phyloP scores from a whole-genome alignment of 2,329 filamentous ascomycete species.

The Aspergillus quadrilineatus region DNA sequence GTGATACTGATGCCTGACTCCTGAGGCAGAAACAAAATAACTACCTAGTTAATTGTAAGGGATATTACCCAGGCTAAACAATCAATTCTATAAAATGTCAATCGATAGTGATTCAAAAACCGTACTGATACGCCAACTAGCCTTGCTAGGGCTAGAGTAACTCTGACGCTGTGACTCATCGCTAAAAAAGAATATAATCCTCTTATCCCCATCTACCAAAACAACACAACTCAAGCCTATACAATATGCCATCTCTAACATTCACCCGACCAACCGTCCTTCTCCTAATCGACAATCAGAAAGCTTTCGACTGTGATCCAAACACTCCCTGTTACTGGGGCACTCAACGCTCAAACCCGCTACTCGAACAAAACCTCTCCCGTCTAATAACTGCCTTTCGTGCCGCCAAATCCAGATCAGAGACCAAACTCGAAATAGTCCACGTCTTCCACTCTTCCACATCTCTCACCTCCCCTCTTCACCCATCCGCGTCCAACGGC shows the following conservation, averaged over 20 bases:
- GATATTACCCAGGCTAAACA: neutral
- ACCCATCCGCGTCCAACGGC: slow-evolving; percentile 30
- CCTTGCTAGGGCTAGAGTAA: neutral
- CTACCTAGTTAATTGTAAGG: neutral
- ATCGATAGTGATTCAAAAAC: no score
- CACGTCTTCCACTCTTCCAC: slow-evolving; percentile 49
- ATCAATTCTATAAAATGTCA: no score
- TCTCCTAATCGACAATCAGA: slow-evolving; percentile 51
- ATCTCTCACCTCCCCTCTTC: slow-evolving; percentile 35
- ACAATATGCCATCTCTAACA: neutral
- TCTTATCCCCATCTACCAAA: neutral
- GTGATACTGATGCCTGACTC: neutral
- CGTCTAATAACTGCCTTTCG: slow-evolving; percentile 40
- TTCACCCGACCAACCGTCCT: slow-evolving; percentile 39
- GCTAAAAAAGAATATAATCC: neutral
- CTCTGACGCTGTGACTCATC: neutral
- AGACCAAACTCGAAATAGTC: slow-evolving; percentile 34
- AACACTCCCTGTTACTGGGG: slow-evolving; percentile 38
- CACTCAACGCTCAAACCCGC: slow-evolving; percentile 44
- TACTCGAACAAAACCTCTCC: slow-evolving; percentile 46
- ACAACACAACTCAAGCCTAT: neutral
- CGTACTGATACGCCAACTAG: neutral
- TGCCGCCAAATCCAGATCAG: slow-evolving; percentile 16
- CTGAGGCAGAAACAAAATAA: neutral
- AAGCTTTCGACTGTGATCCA: slow-evolving; percentile 38